These are phyloP conservation scores for Tolypocladium paradoxum DNA, from an alignment of 2,329 filamentous ascomycete species.

Conservation along the genomic window DNA sequence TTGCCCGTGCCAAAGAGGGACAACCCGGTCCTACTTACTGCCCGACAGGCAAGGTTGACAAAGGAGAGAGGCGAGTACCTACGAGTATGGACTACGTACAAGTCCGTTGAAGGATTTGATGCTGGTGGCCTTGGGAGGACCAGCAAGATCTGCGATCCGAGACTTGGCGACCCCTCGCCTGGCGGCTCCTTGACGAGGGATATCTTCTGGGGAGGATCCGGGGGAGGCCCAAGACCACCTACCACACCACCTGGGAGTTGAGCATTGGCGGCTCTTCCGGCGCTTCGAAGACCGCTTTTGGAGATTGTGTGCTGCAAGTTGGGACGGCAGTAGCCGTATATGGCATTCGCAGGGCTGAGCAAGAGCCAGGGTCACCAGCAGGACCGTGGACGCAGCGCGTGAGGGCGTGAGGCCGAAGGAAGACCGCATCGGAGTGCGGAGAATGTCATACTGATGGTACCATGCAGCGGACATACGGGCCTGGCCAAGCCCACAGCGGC, in stretches of 20 bases:
- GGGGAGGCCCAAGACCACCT: too few relatives aligned
- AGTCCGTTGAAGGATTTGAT: not conserved
- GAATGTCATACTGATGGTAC: not conserved
- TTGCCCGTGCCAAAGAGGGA: not conserved
- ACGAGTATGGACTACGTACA: too few relatives aligned
- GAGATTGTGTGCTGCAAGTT: too few relatives aligned
- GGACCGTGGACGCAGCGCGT: not conserved
- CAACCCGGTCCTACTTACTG: not conserved
- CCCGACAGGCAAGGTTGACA: not conserved
- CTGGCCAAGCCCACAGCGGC: not conserved
- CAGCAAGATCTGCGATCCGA: not conserved
- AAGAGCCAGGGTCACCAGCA: not conserved
- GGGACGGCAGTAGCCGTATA: not conserved
- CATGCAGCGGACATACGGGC: not conserved
- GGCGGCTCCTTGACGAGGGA: not conserved
- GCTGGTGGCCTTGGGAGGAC: too few relatives aligned
- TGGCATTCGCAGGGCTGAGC: not conserved
- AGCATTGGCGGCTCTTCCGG: not conserved
- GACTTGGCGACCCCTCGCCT: not conserved
- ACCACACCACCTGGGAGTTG: not conserved
- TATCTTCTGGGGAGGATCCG: not conserved
- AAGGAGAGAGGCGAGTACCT: not conserved
- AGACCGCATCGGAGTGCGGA: not conserved
- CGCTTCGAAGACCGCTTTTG: not conserved
- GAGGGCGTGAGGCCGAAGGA: not conserved